Base-by-base conservation (phyloP, 805 yeast genomes). In the Saccharomyces paradoxus region DNA sequence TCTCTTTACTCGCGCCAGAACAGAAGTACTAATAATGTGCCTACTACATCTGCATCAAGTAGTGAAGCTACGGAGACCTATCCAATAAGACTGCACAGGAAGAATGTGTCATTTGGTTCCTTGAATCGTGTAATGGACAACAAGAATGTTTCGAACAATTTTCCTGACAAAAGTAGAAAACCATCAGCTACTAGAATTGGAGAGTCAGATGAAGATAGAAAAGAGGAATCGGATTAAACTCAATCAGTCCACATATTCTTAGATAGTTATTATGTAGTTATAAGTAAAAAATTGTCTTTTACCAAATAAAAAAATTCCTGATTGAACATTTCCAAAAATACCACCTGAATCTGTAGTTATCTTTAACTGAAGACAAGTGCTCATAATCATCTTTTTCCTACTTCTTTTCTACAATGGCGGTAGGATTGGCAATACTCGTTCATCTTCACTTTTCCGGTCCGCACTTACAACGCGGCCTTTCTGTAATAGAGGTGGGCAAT, bases 61-160 rank as follows among this genome's bases (percentile, higher is more conserved):
- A n/a, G 9, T 12, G 49, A 28, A 9, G 7, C 41, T n/a, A n/a
- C 60, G 3, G 62, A 68, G 51, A 61, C 64, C 4, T 69, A 65
- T 46, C 64, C 68, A 7, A 55, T 63, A 4, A 60, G 71, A 54
- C 67, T 61, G 44, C 72, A 69, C 53, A 66, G 64, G 51, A 69
- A 69, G 51, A 68, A 63, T 48, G 70, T 68, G 1, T 69, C 72
- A 0, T 68, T 69, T 50, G 63, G 69, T 51, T 69, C 71, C 1
- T 55, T 69, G 55, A 69, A 67, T 53, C 66, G 69, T 54, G 59
- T 67, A 32, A 63, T 68, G 61, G 67, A 67, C 49, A 64, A 71
- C 3, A 69, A 68, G 53, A 67, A 66, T 53, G 63, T 55, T 41
- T 58, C 61, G 24, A 54, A 53, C 32, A 64, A 62, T 44, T 56